Base-by-base conservation (phyloP, 257 asterid genomes). In the Apocynum venetum region DNA sequence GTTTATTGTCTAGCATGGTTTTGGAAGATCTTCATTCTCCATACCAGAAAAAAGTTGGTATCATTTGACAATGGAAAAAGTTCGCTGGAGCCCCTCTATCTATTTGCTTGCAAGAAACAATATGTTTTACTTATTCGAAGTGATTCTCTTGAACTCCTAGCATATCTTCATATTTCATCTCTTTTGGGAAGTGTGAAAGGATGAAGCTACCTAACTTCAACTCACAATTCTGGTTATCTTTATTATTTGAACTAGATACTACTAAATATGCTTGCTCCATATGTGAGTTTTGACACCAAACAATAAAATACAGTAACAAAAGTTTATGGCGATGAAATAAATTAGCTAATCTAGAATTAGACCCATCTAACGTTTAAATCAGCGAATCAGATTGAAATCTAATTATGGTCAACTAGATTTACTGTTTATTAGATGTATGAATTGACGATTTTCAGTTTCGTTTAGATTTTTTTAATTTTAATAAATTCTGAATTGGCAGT, bases 1-100 rank as follows among this genome's bases (percentile, higher is more conserved):
- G 84, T 80, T 73, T 70, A 71, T 57, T 55, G 76, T 79, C 53
- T 64, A 73, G 71, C 82, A 52, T 53, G 53, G 77, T 46, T 67
- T 74, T 56, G 64, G 83, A 82, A 47, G 44, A 76, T 73, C 31
- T 14, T 52, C 67, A 60, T 49, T 53, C 59, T 10, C 44, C 49
- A 15, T 41, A 44, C 78, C 48, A 5, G 63, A 72, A 41, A 56
- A 76, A 49, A n/a, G 65, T 77, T 57, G 47, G 55, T 76, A 60
- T 7, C 43, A 40, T 31, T 53, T 36, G 43, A 40, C 64, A 56
- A 59, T 78, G 61, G 55, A 60, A 71, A 70, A 12, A 46, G 68
- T 59, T 35, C 19, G 11, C 46, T 53, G 68, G 65, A 56, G 35
- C 56, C 38, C 52, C 49, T 40, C 11, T 4, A 47, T 71, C 19